A percentile compares a stretch with the other conserved stretches of the same genome.
Conservation (phyloP, 164 flowering plant genomes). For the Chimonanthus salicifolius region DNA sequence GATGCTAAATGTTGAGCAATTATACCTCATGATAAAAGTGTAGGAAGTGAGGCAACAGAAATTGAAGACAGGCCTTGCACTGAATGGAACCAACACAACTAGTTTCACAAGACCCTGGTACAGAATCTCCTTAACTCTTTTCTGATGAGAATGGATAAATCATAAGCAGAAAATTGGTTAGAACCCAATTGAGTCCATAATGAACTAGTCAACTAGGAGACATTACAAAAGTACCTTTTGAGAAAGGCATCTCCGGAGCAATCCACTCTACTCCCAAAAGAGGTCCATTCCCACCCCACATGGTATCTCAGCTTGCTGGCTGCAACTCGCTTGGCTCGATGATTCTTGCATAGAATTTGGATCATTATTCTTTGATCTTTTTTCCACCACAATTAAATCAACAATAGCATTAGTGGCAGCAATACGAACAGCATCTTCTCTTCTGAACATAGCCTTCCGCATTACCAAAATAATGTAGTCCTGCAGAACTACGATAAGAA, state of each 20-base stretch:
- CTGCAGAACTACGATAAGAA: constrained; percentile 23
- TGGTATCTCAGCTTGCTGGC: constrained; percentile 63
- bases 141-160: constrained; percentile 36
- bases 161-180: constrained; percentile 3
- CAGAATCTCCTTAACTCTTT: constrained; percentile 52
- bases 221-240: constrained; percentile 48
- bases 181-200: neutral
- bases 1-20: neutral
- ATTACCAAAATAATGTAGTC: constrained; percentile 67
- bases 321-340: constrained; percentile 86
- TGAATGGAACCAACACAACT: constrained; percentile 58
- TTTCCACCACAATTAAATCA: constrained; percentile 56
- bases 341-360: constrained; percentile 58
- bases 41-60: constrained; percentile 70
- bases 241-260: constrained; percentile 77
- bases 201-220: neutral
- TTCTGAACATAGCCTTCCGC: constrained; percentile 78
- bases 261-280: constrained; percentile 74
- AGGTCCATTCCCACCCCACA: constrained; percentile 32
- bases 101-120: constrained; percentile 68
- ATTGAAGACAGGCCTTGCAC: constrained; percentile 46
- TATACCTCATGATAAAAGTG: constrained; percentile 58
- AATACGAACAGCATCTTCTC: constrained; percentile 64
- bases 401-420: constrained; percentile 66
- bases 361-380: constrained; percentile 32